Base-by-base conservation (phyloP, 2,329 filamentous ascomycete genomes). In the Colletotrichum sp. region DNA sequence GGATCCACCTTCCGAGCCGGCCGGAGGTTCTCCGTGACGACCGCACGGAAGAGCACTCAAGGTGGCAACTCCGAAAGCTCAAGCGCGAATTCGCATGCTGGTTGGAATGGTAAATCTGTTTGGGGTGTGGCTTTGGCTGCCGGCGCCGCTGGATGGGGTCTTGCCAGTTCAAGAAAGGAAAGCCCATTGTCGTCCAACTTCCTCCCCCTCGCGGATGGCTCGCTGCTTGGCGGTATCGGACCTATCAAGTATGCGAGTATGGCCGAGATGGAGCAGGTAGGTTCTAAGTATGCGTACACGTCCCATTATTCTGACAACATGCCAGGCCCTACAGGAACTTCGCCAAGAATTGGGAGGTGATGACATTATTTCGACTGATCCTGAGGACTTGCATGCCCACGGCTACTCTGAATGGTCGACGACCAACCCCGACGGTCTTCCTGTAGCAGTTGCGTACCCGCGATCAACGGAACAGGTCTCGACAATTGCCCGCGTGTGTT, bases 391-490 rank as follows among this genome's bases (percentile, higher is more conserved):
- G 56, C 86, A 87, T 58, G 86, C 87, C 6, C 92, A 93, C 79
- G 92, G 92, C n/a, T 93, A 93, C 82, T 93, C 92, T 4, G 91
- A 92, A 79, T 93, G 92, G 92, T 93, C 91, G 3, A 89, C 91
- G 0, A 87, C 87, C 22, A 93, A 93, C 80, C 88, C 90, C 1
- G 89, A 92, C 30, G 85, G 85, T 4, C 86, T 93, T 16, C 92
- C 92, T 0, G 91, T 93, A 9, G 92, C 92, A 2, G 92, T 93
- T 39, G 91, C 90, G 2, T 93, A 93, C 79, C 92, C 92, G 4
- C 89, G 89, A 61, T 89, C 86, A 12, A 93, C 92, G 2, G 87
- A 89, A 72, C 88, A 93, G 76, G 92, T 93, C 27, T 88, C 91
- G 3, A 80, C 83, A 48, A 91, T 93, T 75, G 90, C 90, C 3